These are phyloP conservation scores for Dactylellina cionopaga DNA, from an alignment of 2,329 filamentous ascomycete species.

Conservation along the genomic window DNA sequence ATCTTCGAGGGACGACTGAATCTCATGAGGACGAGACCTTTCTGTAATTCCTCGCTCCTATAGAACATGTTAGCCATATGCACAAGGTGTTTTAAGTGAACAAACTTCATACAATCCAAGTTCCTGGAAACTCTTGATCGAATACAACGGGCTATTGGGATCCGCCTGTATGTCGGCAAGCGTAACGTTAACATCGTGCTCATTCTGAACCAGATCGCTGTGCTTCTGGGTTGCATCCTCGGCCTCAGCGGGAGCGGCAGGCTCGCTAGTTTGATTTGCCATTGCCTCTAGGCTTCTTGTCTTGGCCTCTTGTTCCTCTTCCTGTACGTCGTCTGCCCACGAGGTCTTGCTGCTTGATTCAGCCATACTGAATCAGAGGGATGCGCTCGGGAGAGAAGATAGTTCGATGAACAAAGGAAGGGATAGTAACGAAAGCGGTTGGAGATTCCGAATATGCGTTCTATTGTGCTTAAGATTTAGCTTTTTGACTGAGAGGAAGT, in stretches of 20 bases:
- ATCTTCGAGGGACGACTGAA: conserved; percentile 98
- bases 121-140: conserved; percentile 83
- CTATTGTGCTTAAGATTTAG: no score
- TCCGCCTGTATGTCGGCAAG: conserved; percentile 88
- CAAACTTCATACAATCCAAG: conserved; percentile 76
- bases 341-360: conserved; percentile 57
- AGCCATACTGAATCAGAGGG: conserved; percentile 50
- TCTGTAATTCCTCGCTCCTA: conserved; percentile 73
- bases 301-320: conserved; percentile 49
- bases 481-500: no score
- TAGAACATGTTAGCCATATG: conserved; percentile 30
- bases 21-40: conserved; percentile 81
- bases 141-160: conserved; percentile 85
- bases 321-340: conserved; percentile 63
- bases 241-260: not conserved
- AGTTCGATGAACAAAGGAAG: conserved; percentile 28
- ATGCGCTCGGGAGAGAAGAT: conserved; percentile 27
- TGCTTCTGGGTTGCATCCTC: conserved; percentile 56
- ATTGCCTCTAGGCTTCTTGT: conserved; percentile 59
- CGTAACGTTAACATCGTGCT: conserved; percentile 91
- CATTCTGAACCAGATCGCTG: conserved; percentile 71
- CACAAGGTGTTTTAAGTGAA: not conserved
- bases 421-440: no score
- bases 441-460: no score
- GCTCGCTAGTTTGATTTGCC: conserved; percentile 14